These are phyloP conservation scores for Phalaenopsis aphrodite DNA, from an alignment of 106 monocot genomes.

Conservation along the genomic window DNA sequence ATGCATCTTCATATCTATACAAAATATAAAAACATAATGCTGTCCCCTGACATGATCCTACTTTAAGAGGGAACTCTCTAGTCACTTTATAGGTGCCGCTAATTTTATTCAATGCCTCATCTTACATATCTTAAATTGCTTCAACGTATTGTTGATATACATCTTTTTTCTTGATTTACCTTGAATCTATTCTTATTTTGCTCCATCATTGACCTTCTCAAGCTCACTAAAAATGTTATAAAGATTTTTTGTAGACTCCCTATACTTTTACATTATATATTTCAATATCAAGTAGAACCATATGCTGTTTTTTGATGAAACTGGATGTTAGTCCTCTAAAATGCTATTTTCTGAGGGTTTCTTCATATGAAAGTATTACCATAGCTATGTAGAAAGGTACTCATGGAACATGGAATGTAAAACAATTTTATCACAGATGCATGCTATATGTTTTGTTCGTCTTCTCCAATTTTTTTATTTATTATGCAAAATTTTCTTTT, in stretches of 20 bases:
- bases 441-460: background rate
- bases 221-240: background rate
- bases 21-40: background rate
- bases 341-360: background rate
- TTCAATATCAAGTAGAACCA: background rate
- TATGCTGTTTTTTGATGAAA: background rate
- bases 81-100: background rate
- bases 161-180: background rate
- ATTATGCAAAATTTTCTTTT: background rate
- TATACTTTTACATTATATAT: background rate
- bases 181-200: background rate
- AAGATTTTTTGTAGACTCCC: background rate
- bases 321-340: background rate
- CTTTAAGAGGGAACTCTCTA: background rate
- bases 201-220: background rate
- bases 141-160: background rate
- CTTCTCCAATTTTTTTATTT: background rate
- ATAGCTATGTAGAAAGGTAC: background rate
- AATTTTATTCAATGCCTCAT: background rate
- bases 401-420: slow-evolving; percentile 1
- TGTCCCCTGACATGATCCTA: background rate
- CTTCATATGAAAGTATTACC: background rate
- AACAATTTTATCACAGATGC: background rate
- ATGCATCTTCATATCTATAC: background rate
- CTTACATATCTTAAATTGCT: background rate